These are phyloP conservation scores for Fusarium hostae DNA, from an alignment of 2,329 filamentous ascomycete genomes.

Conservation along the genomic window DNA sequence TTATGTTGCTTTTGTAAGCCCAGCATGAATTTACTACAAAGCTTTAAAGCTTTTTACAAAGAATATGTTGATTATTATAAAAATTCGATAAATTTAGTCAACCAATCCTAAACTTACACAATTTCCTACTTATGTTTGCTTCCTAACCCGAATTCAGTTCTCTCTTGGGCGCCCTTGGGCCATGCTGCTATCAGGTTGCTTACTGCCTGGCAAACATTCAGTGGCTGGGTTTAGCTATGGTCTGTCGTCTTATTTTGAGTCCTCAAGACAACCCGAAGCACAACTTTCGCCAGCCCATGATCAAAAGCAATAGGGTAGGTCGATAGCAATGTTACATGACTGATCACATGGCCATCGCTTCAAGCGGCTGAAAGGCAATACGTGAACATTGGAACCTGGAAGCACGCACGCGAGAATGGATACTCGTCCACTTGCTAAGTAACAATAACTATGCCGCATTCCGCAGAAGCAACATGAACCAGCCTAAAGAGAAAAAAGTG, in stretches of 20 bases:
- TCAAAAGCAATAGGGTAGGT: neutral
- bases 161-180: neutral
- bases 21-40: too few species aligned
- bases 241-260: too few species aligned
- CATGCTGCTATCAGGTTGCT: neutral
- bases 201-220: neutral
- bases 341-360: constrained; percentile 22
- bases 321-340: neutral
- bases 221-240: too few species aligned
- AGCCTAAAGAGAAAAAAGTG: constrained; percentile 8
- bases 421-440: neutral
- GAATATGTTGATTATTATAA: neutral
- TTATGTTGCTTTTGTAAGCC: neutral
- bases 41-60: neutral
- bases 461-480: neutral
- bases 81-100: neutral
- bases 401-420: constrained; percentile 27
- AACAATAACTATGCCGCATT: neutral
- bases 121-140: neutral
- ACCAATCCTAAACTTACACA: neutral
- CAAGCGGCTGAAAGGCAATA: constrained; percentile 17
- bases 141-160: too few species aligned
- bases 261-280: too few species aligned
- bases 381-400: constrained; percentile 3
- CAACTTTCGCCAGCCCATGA: neutral